Evolutionary conservation across 2,329 filamentous ascomycete genomes (phyloP), one percentile per base, ranked within the genome.

Genomic region (Aspergillus sp.): DNA sequence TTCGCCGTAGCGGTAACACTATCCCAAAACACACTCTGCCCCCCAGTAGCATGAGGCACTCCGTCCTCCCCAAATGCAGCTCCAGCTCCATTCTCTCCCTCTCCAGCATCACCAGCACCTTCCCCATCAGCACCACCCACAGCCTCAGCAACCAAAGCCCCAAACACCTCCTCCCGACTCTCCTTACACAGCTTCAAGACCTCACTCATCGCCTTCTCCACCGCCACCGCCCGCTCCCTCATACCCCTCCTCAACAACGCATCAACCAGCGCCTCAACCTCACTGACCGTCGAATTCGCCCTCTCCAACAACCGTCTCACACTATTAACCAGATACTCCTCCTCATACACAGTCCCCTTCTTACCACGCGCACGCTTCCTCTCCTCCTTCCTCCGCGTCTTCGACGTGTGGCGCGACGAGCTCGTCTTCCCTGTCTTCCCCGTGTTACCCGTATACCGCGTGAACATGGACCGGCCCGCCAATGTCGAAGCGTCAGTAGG

Each of bases 261-360:
- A 65, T 90, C 87, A 0, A 97, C 85, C 7, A 98, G 82, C 15
- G 88, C 79, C 70, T 87, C 84, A 0, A 91, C 86, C 74, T 99
- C 95, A 0, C 85, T 83, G 54, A 87, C 84, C 2, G 89, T 84
- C 21, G 82, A 82, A 74, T 93, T 92, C 21, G 97, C 87, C 38
- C 93, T 84, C 74, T 96, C 92, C 13, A 97, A 86, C 36, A 99
- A 82, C 23, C 95, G 84, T 12, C 89, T 86, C 38, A 98, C 88
- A 67, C 89, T 94, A 74, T 93, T 95, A 60, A 97, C 89, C 5
- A 99, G 85, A 75, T 99, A 99, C 76, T 98, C 95, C 73, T 98
- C 94, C 76, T 99, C 95, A 76, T 99, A 99, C 5, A 99, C 91
- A 15, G 91, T 97, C 10, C 95, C 95, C 81, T 98, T 98, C 75